Conservation (phyloP, 129 eudicot species). For the Apium graveolens region DNA sequence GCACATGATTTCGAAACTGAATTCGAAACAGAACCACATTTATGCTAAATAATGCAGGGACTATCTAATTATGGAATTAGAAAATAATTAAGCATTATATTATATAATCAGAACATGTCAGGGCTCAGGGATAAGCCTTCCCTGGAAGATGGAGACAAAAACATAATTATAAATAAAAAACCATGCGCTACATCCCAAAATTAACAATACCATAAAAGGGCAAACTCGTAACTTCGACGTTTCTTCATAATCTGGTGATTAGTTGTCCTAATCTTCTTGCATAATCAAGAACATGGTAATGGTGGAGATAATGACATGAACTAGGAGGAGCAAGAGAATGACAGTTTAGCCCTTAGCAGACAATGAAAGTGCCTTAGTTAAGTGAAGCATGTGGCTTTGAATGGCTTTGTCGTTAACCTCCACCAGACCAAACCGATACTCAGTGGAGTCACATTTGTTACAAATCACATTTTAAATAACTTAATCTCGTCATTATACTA, state of each 20-base stretch:
- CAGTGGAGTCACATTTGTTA: slow-evolving; percentile 2
- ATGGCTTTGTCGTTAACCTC: slow-evolving; percentile 5
- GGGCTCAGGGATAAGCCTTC: neutral
- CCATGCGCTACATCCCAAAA: neutral
- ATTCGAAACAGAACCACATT: neutral
- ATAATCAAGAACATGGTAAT: neutral
- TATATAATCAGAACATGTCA: neutral
- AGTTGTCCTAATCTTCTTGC: neutral
- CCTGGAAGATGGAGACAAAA: slow-evolving; percentile 2
- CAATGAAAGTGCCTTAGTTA: neutral
- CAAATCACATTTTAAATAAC: neutral
- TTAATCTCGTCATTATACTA: neutral
- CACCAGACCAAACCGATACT: slow-evolving; percentile 9
- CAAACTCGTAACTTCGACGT: neutral
- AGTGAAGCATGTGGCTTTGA: slow-evolving; percentile 3
- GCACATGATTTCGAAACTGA: too few relatives aligned
- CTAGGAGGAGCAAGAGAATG: neutral
- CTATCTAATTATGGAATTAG: neutral
- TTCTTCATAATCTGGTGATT: neutral
- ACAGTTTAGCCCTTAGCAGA: slow-evolving; percentile 4
- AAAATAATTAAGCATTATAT: neutral
- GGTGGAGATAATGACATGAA: neutral
- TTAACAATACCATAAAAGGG: neutral
- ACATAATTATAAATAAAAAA: neutral
- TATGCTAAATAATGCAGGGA: neutral